These are phyloP conservation scores for Trichoderma breve DNA, from an alignment of 2,329 filamentous ascomycete species.

Conservation along the genomic window DNA sequence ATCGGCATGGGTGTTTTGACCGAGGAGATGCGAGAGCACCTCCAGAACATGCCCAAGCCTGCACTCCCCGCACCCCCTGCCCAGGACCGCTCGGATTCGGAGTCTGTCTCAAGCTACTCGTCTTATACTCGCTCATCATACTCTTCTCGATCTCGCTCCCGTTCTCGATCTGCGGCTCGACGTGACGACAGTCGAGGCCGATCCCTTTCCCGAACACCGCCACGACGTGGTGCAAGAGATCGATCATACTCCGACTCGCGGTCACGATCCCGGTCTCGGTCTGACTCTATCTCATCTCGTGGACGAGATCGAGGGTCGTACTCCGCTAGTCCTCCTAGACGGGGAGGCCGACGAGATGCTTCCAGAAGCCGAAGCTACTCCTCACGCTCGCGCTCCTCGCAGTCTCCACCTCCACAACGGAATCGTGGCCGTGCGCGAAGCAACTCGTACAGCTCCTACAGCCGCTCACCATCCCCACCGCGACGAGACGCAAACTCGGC, in stretches of 20 bases:
- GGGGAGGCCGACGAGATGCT: conserved; percentile 26
- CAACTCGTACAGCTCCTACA: conserved; percentile 34
- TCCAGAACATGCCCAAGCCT: conserved; percentile 88
- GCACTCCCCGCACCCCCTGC: conserved; percentile 65
- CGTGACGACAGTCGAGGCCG: conserved; percentile 29
- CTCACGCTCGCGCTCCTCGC: conserved; percentile 28
- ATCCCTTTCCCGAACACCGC: conserved; percentile 31
- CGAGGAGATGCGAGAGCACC: conserved; percentile 87
- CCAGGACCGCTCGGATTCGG: conserved; percentile 61
- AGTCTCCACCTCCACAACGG: conserved; percentile 31
- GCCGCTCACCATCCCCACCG: conserved; percentile 31
- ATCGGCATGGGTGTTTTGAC: conserved; percentile 95
- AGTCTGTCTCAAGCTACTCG: conserved; percentile 75
- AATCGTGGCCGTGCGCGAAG: conserved; percentile 30
- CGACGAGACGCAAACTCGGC: conserved; percentile 24
- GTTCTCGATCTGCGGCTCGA: conserved; percentile 29
- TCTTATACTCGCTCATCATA: conserved; percentile 64
- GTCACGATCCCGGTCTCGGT: conserved; percentile 42
- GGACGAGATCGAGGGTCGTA: conserved; percentile 27
- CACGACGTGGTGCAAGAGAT: conserved; percentile 25
- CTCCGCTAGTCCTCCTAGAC: conserved; percentile 34
- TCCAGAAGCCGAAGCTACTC: conserved; percentile 26
- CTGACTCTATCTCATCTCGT: conserved; percentile 31
- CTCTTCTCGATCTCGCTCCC: conserved; percentile 34
- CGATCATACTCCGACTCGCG: conserved; percentile 45